Evolutionary conservation across 352 stramenopile species (phyloP), one percentile per base, ranked within the genome.

Genomic region (Thraustotheca clavata): DNA sequence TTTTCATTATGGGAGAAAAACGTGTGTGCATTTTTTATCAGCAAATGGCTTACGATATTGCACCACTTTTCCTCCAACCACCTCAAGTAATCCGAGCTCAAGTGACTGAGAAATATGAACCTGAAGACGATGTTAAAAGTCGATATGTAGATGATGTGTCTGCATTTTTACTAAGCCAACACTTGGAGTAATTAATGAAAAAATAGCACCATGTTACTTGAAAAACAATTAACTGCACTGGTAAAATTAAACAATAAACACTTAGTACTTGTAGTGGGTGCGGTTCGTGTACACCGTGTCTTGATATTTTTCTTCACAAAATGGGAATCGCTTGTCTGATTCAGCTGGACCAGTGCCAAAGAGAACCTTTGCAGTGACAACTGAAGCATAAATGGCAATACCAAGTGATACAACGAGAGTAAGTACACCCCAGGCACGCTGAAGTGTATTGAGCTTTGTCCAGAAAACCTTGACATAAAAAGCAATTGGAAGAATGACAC

Each of bases 1-100:
- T 92, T 68, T 92, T 95, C 63, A 89, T 96, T 59, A 80, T 83
- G 14, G 87, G 87, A 11, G 87, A 96, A 65, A 96, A 96, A 55
- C 77, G 93, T 67, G 83, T 95, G 46, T 95, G 83, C 49, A 71
- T 74, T 46, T 86, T 91, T 63, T 94, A 87, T 67, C 79, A 90
- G 63, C 66, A 77, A 60, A 76, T 95, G 46, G 84, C 84, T 34
- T 82, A 94, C 71, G 86, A 87, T 62, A 77, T 91, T 39, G 82
- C 88, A 43, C 80, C 84, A 60, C 71, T 96, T n/a, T 91, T 93
- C 49, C 81, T 76, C 29, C 68, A 91, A 59, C 77, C 81, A n/a
- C 72, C 88, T 39, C 66, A 69, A 11, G 71, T 76, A 43, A 39
- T 91, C 77, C 67, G 82, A 87, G 62, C 77, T 87, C 52, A 76